phyloP scores from a whole-genome alignment of 2,329 filamentous ascomycete genomes.

The Neopestalotiopsis sp. region DNA sequence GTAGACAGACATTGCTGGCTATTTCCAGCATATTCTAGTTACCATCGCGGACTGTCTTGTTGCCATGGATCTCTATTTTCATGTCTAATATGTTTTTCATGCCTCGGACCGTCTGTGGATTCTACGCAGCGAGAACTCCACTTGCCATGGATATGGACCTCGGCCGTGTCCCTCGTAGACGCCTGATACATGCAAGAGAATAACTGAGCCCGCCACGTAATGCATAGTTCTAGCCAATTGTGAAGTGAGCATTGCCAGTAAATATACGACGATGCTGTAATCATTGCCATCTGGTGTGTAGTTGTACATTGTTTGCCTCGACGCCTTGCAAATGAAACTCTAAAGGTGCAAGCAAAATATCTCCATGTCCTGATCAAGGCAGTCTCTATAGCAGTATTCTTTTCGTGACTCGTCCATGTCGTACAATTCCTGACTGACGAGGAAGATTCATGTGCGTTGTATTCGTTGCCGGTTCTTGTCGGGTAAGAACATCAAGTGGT shows the following conservation, averaged over 20 bases:
- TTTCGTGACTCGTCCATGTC: background rate
- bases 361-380: background rate
- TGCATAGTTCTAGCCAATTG: background rate
- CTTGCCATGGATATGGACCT: background rate
- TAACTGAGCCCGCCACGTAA: background rate
- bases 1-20: background rate
- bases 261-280: background rate
- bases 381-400: too few species aligned
- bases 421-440: background rate
- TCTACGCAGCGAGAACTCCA: background rate
- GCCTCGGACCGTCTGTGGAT: background rate
- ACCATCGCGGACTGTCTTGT: background rate
- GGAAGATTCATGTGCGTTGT: background rate
- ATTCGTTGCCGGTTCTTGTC: background rate
- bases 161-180: background rate
- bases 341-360: background rate
- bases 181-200: background rate
- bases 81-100: background rate
- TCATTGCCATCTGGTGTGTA: background rate
- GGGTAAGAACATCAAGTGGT: background rate
- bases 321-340: conserved; percentile 8
- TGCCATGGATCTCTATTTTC: background rate
- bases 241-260: background rate
- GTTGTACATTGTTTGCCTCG: background rate
- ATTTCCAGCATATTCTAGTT: background rate